Evolutionary conservation across 768 basidiomycete genomes (phyloP).

Genomic region (Pleurotus eryngii): DNA sequence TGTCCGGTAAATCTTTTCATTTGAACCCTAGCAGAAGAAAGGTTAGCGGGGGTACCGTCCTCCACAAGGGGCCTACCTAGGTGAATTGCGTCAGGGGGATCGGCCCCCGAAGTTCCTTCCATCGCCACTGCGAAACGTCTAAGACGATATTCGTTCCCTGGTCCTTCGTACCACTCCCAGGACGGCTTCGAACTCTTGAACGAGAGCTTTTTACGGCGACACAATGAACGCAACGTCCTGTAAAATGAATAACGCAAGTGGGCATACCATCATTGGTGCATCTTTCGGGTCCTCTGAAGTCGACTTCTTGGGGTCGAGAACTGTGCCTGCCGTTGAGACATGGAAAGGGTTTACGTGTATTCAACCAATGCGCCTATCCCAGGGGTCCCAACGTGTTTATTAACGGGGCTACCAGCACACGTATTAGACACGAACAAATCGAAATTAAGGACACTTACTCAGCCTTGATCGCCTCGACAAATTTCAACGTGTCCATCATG

Average conservation of each 20-base stretch:
- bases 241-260: neutral
- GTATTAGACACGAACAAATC: neutral
- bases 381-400: conserved; percentile 14
- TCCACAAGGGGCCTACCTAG: conserved; percentile 10
- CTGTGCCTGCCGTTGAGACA: neutral
- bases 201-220: conserved; percentile 21
- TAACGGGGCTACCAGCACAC: conserved; percentile 13
- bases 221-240: conserved; percentile 6
- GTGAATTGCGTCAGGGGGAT: conserved; percentile 18
- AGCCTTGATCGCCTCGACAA: conserved; percentile 20
- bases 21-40: conserved; percentile 15
- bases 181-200: conserved; percentile 17
- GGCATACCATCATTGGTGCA: neutral
- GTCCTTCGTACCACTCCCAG: conserved; percentile 30
- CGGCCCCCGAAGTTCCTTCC: conserved; percentile 14
- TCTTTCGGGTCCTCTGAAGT: conserved; percentile 7
- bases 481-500: conserved; percentile 25
- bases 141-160: conserved; percentile 23
- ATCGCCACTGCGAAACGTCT: conserved; percentile 27
- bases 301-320: conserved; percentile 9
- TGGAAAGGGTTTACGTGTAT: conserved; percentile 9
- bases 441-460: conserved; percentile 17
- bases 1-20: conserved; percentile 13
- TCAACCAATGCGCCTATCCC: conserved; percentile 14
- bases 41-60: neutral